Base-by-base conservation (phyloP, 495 filamentous ascomycete genomes). In the Aeminium ludgeri region DNA sequence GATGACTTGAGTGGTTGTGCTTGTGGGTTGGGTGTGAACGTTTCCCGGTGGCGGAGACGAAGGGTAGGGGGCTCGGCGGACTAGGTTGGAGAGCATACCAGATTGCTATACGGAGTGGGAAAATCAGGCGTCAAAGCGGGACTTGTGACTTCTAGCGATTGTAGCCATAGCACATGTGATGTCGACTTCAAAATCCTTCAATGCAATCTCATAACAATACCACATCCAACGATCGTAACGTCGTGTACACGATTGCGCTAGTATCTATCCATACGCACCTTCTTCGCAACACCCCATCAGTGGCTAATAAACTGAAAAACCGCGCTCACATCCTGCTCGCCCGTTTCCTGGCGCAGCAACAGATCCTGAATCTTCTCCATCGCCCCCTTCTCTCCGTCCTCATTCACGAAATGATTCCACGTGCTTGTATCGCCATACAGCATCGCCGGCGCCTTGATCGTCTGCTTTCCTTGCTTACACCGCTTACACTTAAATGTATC, bases 281-380 rank as follows among this genome's bases (percentile, higher is more conserved):
- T 6, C 20, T 11, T 15, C 16, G 4, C 34, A 19, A 11, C 31
- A 3, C 31, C 36, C 17, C 23, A 10, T 38, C 36, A 82, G 66
- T 96, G 89, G 50, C 86, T 94, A 50, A 97, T 97, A 62, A 94
- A 97, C 70, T 97, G 89, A 58, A 96, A 99, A 40, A 94, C 83
- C 29, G 86, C 83, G 38, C 81, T 92, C 2, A 99, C 84, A 44
- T 86, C 80, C 36, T 65, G 65, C 60, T 83, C 78, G 6, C 62
- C 64, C 43, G 71, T 73, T 64, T 99, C 89, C 62, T 96, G 89
- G 46, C 86, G 72, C 20, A 99, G 63, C 55, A 99, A 54, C 57
- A 93, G 63, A 63, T 99, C 89, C 57, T 99, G 86, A 46, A 95
- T 96, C 46, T 68, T 67, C 46, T 68, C 69, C 52, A 99, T 55